Evolutionary conservation across 1,284 basidiomycete genomes (phyloP).

Genomic region (Xanthoconium separans): DNA sequence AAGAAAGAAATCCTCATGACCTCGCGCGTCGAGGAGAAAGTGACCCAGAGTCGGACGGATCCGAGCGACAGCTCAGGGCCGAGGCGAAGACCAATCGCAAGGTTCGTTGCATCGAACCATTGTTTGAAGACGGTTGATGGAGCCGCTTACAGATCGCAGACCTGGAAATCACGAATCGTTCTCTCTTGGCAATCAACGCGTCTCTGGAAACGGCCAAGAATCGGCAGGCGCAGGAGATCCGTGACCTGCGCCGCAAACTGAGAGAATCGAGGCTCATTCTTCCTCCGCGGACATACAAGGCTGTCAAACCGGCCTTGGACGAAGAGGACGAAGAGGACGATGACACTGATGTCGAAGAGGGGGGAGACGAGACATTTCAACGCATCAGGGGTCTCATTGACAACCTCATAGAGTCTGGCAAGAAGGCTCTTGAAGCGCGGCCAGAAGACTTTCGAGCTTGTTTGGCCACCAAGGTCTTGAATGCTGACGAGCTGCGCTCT

Average conservation of each 20-base stretch:
- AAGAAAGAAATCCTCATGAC: slow-evolving; percentile 14
- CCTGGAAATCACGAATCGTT: slow-evolving; percentile 79
- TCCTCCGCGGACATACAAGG: slow-evolving; percentile 61
- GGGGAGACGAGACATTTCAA: slow-evolving; percentile 48
- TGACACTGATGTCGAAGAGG: slow-evolving; percentile 43
- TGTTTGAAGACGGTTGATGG: slow-evolving; percentile 2
- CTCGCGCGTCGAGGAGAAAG: slow-evolving; percentile 22
- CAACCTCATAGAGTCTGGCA: slow-evolving; percentile 57
- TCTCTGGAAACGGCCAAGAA: slow-evolving; percentile 72
- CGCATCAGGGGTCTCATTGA: slow-evolving; percentile 64
- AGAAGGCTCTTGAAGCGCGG: slow-evolving; percentile 58
- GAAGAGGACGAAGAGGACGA: slow-evolving; percentile 42
- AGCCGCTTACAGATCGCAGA: slow-evolving; percentile 64
- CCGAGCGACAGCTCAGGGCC: slow-evolving; percentile 56
- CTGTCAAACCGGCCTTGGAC: slow-evolving; percentile 49
- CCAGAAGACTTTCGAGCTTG: slow-evolving; percentile 50
- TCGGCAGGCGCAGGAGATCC: slow-evolving; percentile 77
- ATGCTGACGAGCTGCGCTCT: slow-evolving; percentile 62
- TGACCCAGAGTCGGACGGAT: slow-evolving; percentile 36
- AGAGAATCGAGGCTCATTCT: slow-evolving; percentile 75
- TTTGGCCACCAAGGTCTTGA: slow-evolving; percentile 62
- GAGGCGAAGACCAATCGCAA: slow-evolving; percentile 78
- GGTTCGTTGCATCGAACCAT: slow-evolving; percentile 40
- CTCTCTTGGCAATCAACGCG: slow-evolving; percentile 73
- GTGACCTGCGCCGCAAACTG: slow-evolving; percentile 70